Conservation (phyloP, 1,139 yeast species). For the Lodderomyces beijingensis region DNA sequence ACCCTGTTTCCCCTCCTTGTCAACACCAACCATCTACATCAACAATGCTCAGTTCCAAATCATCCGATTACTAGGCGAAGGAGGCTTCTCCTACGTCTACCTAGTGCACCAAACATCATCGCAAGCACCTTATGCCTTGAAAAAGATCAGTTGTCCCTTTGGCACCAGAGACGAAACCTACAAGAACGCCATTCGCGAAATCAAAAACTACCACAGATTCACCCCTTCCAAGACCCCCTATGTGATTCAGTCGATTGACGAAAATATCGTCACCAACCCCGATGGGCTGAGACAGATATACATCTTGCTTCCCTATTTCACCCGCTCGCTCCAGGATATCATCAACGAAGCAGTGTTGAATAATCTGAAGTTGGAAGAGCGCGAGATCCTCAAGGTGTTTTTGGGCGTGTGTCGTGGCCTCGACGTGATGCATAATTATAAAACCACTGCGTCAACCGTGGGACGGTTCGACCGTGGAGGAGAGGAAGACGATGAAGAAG, state of each 20-base stretch:
- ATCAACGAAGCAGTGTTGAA: conserved; percentile 62
- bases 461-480: conserved; percentile 29
- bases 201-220: conserved; percentile 71
- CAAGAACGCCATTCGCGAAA: conserved; percentile 67
- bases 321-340: conserved; percentile 68
- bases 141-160: conserved; percentile 83
- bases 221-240: conserved; percentile 51
- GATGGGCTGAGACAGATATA: conserved; percentile 80
- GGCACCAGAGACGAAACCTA: conserved; percentile 65
- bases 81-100: conserved; percentile 88
- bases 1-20: conserved; percentile 39
- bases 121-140: conserved; percentile 63
- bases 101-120: conserved; percentile 44
- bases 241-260: conserved; percentile 67
- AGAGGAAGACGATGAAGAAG: conserved; percentile 28
- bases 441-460: conserved; percentile 20
- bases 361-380: conserved; percentile 45
- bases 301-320: conserved; percentile 74
- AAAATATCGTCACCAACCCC: conserved; percentile 61
- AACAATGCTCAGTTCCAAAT: conserved; percentile 52
- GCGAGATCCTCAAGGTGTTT: conserved; percentile 57
- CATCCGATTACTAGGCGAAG: conserved; percentile 76
- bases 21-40: conserved; percentile 47
- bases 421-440: conserved; percentile 69
- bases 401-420: conserved; percentile 73